phyloP scores from a whole-genome alignment of 352 stramenopile genomes.

The Globisporangium cylindrosporum region DNA sequence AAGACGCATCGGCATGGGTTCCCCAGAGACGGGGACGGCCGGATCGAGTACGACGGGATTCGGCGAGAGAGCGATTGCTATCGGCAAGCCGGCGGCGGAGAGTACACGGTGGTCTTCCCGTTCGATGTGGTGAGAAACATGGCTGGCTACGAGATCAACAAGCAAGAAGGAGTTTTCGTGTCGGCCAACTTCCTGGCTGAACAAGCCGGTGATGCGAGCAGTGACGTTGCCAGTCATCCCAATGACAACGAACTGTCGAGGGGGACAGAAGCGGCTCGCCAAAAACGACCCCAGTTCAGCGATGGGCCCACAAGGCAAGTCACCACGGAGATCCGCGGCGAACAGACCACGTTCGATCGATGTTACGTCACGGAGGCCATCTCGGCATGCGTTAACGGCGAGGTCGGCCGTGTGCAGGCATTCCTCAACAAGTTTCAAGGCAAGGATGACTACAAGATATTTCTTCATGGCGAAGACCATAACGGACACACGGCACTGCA shows the following conservation, averaged over 20 bases:
- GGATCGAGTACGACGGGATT: neutral
- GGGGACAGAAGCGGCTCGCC: neutral
- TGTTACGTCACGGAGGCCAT: neutral
- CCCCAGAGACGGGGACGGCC: neutral
- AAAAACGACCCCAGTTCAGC: neutral
- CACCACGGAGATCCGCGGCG: neutral
- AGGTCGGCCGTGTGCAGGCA: neutral
- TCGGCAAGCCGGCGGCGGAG: neutral
- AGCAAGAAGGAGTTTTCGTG: neutral
- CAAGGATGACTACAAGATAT: conserved; percentile 2
- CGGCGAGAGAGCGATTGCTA: neutral
- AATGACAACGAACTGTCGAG: too few relatives aligned
- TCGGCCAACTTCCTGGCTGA: neutral
- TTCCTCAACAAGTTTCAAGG: neutral
- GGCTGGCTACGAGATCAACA: conserved; percentile 3
- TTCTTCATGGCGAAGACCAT: conserved; percentile 1
- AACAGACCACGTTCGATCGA: neutral
- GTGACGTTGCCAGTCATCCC: too few relatives aligned
- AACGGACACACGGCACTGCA: neutral
- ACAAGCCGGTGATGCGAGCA: neutral
- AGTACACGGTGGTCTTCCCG: conserved; percentile 4
- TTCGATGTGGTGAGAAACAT: neutral
- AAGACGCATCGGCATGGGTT: neutral
- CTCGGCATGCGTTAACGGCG: neutral
- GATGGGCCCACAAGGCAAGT: neutral